Base-by-base conservation (phyloP, 192 early-diverging fungal genomes). In the Rhizoclosmatium globosum region DNA sequence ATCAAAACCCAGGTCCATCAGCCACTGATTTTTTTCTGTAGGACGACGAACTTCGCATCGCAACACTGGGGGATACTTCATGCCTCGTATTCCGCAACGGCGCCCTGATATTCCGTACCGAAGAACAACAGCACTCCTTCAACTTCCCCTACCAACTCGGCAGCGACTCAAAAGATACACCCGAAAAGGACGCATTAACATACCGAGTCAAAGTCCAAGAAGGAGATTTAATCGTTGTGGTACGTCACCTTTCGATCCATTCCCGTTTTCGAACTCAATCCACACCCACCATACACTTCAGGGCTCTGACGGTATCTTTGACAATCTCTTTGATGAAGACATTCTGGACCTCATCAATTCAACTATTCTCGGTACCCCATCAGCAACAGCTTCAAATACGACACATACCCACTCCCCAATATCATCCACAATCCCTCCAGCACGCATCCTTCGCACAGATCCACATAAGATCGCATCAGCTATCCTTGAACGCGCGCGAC, bases 91-190 rank as follows among this genome's bases (percentile, higher is more conserved):
- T 99, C 59, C 92, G 98, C 46, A 88, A 92, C 66, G 92, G 93
- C 67, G 92, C 95, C 72, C 89, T 94, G 82, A 92, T 97, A 23
- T 99, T 98, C 84, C 89, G 96, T 48, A 96, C 92, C 45, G 96
- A 98, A 85, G 97, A 98, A 82, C 98, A 98, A 78, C 97, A 98
- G 83, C 96, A 99, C 84, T 97, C 95, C 15, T 99, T 99, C 87
- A 99, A 99, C 84, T 98, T 94, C 79, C 98, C 98, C 4, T 98
- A 91, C 81, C 98, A 99, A 79, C 90, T 99, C 41, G 95, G 98
- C 59, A 97, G 94, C 13, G 93, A 93, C 56, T 87, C 88, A 64
- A 90, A 89, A 60, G 95, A 98, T 87, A 78, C 75, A 3, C 96
- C 98, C 2, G 74, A 76, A 53, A 83, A 86, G 45, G 95, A 97